phyloP scores from a whole-genome alignment of 306 rosid species.

The Clitoria ternatea region DNA sequence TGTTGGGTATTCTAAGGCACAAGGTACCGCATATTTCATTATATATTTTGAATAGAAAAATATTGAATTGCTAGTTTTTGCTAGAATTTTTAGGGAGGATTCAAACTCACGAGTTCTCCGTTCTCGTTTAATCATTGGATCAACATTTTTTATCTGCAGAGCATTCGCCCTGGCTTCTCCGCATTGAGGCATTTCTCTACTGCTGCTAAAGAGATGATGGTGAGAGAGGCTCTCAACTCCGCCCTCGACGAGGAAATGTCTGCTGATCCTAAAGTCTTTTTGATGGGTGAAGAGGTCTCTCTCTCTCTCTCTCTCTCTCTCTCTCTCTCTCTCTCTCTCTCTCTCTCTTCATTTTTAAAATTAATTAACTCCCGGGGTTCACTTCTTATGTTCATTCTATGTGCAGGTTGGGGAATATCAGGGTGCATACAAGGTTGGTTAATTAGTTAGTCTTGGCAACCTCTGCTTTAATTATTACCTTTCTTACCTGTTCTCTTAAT shows the following conservation, averaged over 20 bases:
- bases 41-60: too few species aligned
- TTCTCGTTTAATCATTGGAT: too few species aligned
- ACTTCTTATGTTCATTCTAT: constrained; percentile 16
- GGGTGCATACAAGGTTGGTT: constrained; percentile 96
- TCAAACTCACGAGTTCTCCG: too few species aligned
- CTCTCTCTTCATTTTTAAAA: background rate
- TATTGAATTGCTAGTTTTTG: too few species aligned
- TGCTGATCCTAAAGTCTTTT: constrained; percentile 89
- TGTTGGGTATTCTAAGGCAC: constrained; percentile 66
- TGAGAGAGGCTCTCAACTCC: constrained; percentile 88
- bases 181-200: constrained; percentile 63
- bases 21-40: constrained; percentile 32
- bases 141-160: constrained; percentile 27
- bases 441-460: constrained; percentile 5
- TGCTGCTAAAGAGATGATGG: constrained; percentile 70
- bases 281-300: constrained; percentile 97
- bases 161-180: constrained; percentile 51
- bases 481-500: too few species aligned
- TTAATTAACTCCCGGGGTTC: background rate
- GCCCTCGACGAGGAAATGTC: constrained; percentile 99
- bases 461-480: background rate
- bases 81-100: too few species aligned
- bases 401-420: constrained; percentile 98
- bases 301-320: background rate
- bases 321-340: constrained; percentile 15